Evolutionary conservation across 148 eudicot species (phyloP).

Genomic region (Suaeda aralocaspica): DNA sequence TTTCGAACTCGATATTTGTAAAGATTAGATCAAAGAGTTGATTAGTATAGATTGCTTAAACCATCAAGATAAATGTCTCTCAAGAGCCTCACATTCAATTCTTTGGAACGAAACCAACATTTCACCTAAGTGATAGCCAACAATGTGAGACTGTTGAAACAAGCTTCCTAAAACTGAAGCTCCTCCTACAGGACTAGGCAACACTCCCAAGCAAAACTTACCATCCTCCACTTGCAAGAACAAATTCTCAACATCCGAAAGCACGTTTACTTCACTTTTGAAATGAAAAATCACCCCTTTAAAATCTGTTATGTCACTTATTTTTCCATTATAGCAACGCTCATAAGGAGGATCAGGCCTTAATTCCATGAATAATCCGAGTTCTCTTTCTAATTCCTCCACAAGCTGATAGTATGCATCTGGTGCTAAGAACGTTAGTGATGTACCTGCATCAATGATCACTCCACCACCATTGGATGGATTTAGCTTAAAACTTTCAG

Average conservation of each 20-base stretch:
- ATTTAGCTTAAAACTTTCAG: slow-evolving; percentile 8
- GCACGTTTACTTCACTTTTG: slow-evolving; percentile 8
- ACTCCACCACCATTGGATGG: slow-evolving; percentile 19
- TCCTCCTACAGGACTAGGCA: slow-evolving; percentile 28
- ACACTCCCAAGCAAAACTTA: slow-evolving; percentile 14
- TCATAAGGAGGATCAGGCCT: slow-evolving; percentile 27
- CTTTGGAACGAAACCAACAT: slow-evolving; percentile 24
- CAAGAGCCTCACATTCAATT: slow-evolving; percentile 18
- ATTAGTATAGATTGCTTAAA: too few species aligned
- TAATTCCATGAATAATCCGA: slow-evolving; percentile 1
- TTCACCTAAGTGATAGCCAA: slow-evolving; percentile 19
- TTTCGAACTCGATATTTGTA: too few species aligned
- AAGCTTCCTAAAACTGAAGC: slow-evolving; percentile 22
- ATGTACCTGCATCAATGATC: slow-evolving; percentile 20
- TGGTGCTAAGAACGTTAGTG: slow-evolving; percentile 21
- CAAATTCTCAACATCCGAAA: slow-evolving; percentile 6
- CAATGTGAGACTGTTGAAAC: slow-evolving; percentile 24
- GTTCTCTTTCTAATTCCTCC: slow-evolving; percentile 16
- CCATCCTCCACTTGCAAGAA: slow-evolving; percentile 22
- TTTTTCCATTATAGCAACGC: slow-evolving; percentile 22
- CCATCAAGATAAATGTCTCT: not conserved
- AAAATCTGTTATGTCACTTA: slow-evolving; percentile 7
- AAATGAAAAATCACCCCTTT: slow-evolving; percentile 24
- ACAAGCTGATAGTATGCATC: slow-evolving; percentile 20
- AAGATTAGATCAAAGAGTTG: too few species aligned